These are phyloP conservation scores for Picochlorum sp. DNA, from an alignment of 139 green algal species.

Conservation along the genomic window DNA sequence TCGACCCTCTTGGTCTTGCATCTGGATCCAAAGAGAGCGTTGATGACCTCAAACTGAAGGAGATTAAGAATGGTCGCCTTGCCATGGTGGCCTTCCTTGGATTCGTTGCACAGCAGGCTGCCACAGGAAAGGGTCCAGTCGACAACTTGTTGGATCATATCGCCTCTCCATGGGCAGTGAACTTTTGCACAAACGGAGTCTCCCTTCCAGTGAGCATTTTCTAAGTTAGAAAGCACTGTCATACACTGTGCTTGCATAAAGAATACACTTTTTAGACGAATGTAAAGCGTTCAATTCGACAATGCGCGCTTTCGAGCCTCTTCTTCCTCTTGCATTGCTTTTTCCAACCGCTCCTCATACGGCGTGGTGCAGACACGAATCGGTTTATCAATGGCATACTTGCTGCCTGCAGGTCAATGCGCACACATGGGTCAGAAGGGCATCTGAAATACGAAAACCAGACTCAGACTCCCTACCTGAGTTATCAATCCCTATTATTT, in stretches of 20 bases:
- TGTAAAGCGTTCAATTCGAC: neutral
- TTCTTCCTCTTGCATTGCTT: constrained; percentile 9
- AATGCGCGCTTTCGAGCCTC: neutral
- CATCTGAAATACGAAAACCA: neutral
- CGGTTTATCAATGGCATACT: constrained; percentile 10
- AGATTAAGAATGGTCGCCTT: constrained; percentile 41
- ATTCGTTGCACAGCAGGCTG: constrained; percentile 71
- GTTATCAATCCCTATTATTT: constrained; percentile 1
- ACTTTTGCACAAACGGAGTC: constrained; percentile 23
- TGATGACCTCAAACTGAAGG: constrained; percentile 25
- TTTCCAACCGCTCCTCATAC: constrained; percentile 6
- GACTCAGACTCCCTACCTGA: neutral
- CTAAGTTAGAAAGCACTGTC: constrained; percentile 7
- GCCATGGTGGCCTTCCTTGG: constrained; percentile 52
- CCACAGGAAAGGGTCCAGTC: constrained; percentile 67
- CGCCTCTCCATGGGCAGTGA: constrained; percentile 16
- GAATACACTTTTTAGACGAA: too few species aligned
- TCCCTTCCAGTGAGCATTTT: constrained; percentile 20
- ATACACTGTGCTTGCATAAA: too few species aligned
- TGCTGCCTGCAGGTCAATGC: neutral
- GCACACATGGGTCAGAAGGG: too few species aligned
- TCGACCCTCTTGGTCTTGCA: constrained; percentile 68
- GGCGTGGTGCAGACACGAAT: constrained; percentile 4
- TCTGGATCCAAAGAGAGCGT: constrained; percentile 8
- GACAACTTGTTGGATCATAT: constrained; percentile 31